Percentiles rank a stretch among this genome's conserved stretches.
These are phyloP conservation scores for Psophocarpus tetragonolobus DNA, from an alignment of 306 rosid species.

Conservation along the genomic window DNA sequence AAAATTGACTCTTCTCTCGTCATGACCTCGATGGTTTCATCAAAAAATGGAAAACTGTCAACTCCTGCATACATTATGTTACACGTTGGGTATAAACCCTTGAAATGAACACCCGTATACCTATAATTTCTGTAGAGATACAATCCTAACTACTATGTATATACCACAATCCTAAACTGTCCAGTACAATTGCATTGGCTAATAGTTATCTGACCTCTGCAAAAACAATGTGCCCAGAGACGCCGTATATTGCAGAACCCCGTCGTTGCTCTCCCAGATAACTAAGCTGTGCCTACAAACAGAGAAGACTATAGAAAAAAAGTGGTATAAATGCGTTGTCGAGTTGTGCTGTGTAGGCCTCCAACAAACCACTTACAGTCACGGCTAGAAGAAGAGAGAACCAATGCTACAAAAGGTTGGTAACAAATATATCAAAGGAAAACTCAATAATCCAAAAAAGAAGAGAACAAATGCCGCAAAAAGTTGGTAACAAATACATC, in stretches of 20 bases:
- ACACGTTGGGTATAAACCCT: not conserved
- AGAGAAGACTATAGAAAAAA: slow-evolving; percentile 87
- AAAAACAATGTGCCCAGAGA: slow-evolving; percentile 32
- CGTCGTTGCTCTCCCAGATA: slow-evolving; percentile 11
- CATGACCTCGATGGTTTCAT: not conserved
- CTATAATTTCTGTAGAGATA: slow-evolving; percentile 31
- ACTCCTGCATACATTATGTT: slow-evolving; percentile 14
- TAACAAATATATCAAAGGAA: slow-evolving; percentile 31
- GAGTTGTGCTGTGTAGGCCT: slow-evolving; percentile 95
- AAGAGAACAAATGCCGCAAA: too few species aligned
- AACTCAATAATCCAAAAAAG: slow-evolving; percentile 17
- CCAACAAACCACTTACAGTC: slow-evolving; percentile 89
- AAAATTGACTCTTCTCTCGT: not conserved
- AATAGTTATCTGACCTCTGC: slow-evolving; percentile 31
- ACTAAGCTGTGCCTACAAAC: slow-evolving; percentile 56
- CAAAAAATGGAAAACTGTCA: slow-evolving; percentile 25
- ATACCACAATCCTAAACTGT: slow-evolving; percentile 25
- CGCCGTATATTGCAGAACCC: slow-evolving; percentile 24
- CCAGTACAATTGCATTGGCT: slow-evolving; percentile 31
- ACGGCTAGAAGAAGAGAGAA: slow-evolving; percentile 74
- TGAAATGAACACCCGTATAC: slow-evolving; percentile 11
- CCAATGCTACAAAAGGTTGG: slow-evolving; percentile 75
- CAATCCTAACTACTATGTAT: slow-evolving; percentile 34
- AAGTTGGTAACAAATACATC: slow-evolving; percentile 26
- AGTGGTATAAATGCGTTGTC: slow-evolving; percentile 97